phyloP scores from a whole-genome alignment of 2,329 filamentous ascomycete genomes.

The Emergomyces orientalis region DNA sequence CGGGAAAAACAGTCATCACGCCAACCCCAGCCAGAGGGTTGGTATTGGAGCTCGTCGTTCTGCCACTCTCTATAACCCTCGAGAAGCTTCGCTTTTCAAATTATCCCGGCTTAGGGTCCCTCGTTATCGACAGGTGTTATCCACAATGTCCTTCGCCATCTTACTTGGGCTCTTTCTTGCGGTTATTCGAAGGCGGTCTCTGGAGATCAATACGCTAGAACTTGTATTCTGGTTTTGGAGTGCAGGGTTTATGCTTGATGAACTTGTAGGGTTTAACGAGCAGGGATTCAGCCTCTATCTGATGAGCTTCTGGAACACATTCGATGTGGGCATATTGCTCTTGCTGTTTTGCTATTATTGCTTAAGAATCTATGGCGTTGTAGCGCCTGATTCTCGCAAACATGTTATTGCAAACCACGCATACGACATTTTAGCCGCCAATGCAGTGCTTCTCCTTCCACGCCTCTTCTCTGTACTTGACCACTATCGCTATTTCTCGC shows the following conservation, averaged over 20 bases:
- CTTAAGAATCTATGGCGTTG: conserved; percentile 77
- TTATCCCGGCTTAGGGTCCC: conserved; percentile 83
- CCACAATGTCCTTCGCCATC: conserved; percentile 75
- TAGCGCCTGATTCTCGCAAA: conserved; percentile 61
- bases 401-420: conserved; percentile 70
- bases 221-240: conserved; percentile 97
- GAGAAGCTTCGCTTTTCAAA: conserved; percentile 84
- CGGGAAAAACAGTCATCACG: background rate
- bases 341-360: conserved; percentile 83
- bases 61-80: conserved; percentile 80
- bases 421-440: conserved; percentile 88
- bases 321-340: conserved; percentile 81
- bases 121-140: conserved; percentile 82
- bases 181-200: conserved; percentile 65
- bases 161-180: conserved; percentile 78
- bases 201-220: conserved; percentile 73
- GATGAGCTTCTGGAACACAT: conserved; percentile 96
- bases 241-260: conserved; percentile 91
- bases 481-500: conserved; percentile 92
- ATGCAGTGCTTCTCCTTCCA: conserved; percentile 80
- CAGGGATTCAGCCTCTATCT: conserved; percentile 94
- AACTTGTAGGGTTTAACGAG: conserved; percentile 91
- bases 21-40: conserved; percentile 15
- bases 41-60: conserved; percentile 47
- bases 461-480: conserved; percentile 88